phyloP scores from a whole-genome alignment of 371 early-diverging fungal species.

The Haplosporangium sp. region DNA sequence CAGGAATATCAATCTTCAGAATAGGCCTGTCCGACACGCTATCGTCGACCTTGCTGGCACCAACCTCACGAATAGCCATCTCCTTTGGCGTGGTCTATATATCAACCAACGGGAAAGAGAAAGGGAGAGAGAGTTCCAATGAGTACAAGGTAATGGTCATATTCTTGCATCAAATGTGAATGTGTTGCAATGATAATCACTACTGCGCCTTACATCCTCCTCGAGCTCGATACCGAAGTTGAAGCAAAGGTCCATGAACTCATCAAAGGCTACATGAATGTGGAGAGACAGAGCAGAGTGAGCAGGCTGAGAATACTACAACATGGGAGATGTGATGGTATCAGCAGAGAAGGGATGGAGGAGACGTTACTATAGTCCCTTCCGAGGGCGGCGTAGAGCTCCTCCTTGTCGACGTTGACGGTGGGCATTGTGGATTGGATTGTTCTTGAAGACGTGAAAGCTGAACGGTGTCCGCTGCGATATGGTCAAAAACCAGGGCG shows the following conservation, averaged over 20 bases:
- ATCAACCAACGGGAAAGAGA: conserved; percentile 13
- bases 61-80: conserved; percentile 74
- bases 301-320: conserved; percentile 7
- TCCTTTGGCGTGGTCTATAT: conserved; percentile 85
- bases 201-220: conserved; percentile 80
- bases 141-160: background rate
- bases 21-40: conserved; percentile 78
- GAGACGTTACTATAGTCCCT: conserved; percentile 75
- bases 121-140: background rate
- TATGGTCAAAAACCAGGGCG: no score
- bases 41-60: conserved; percentile 65
- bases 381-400: conserved; percentile 86
- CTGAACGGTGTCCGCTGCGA: no score
- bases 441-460: no score
- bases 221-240: conserved; percentile 99
- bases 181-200: background rate
- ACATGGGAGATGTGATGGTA: background rate
- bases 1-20: conserved; percentile 99
- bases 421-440: conserved; percentile 82
- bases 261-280: conserved; percentile 71
- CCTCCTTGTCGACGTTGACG: conserved; percentile 92
- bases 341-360: background rate
- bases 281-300: conserved; percentile 1
- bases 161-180: background rate
- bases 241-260: conserved; percentile 98